These are phyloP conservation scores for Thielaviopsis punctulata DNA, from an alignment of 2,329 filamentous ascomycete species.

Conservation along the genomic window DNA sequence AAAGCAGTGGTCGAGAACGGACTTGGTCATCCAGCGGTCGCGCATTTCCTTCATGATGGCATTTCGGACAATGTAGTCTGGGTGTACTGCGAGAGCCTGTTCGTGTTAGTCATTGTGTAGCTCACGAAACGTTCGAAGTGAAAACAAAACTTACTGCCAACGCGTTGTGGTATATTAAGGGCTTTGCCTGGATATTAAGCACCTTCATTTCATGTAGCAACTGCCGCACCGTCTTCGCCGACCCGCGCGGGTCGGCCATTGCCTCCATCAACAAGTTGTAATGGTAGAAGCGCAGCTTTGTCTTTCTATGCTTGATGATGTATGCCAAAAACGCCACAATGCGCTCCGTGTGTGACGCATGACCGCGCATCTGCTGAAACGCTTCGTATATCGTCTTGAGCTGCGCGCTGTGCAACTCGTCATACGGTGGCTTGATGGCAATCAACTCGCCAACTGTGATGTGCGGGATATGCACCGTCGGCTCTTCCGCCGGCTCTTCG, in stretches of 20 bases:
- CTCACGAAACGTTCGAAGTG: not conserved
- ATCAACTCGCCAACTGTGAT: conserved; percentile 9
- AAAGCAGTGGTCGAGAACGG: conserved; percentile 40
- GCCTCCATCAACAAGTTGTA: conserved; percentile 63
- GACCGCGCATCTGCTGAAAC: conserved; percentile 24
- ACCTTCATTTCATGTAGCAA: conserved; percentile 59
- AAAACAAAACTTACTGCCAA: conserved; percentile 35
- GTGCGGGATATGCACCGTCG: not conserved
- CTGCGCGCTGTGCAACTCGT: conserved; percentile 19
- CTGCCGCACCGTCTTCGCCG: conserved; percentile 40
- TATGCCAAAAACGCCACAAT: conserved; percentile 31
- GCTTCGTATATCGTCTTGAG: conserved; percentile 29
- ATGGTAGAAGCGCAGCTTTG: conserved; percentile 37
- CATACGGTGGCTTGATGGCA: not conserved
- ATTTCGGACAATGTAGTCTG: conserved; percentile 62
- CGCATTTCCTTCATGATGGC: conserved; percentile 59
- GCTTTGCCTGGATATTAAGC: conserved; percentile 44
- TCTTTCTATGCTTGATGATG: conserved; percentile 37
- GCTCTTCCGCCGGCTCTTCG: not conserved
- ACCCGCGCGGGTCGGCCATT: conserved; percentile 51
- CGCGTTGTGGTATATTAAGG: conserved; percentile 51
- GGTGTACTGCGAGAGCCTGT: conserved; percentile 61
- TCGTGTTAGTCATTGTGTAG: not conserved
- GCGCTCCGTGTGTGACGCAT: conserved; percentile 13
- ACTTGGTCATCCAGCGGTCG: conserved; percentile 41